Base-by-base conservation (phyloP, 768 basidiomycete genomes). In the Boletus coccyginus region DNA sequence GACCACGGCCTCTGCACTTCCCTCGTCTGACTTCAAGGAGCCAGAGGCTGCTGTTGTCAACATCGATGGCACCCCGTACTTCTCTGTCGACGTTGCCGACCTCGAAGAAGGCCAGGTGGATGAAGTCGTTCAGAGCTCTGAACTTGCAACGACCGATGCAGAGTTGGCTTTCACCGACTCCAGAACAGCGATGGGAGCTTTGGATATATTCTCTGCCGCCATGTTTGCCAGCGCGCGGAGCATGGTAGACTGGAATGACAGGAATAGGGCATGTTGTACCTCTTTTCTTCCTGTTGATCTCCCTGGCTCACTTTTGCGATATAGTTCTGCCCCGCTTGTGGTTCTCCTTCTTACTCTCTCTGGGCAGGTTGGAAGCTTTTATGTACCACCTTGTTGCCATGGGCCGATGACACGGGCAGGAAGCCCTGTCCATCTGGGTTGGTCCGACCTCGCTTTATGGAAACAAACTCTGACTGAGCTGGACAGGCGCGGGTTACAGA, bases 341-440 rank as follows among this genome's bases (percentile, higher is more conserved):
- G 94, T 5, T 82, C 86, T 0, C 80, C 81, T 3, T 82, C 86
- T 0, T 90, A 92, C 64, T 90, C 92, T 0, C 77, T 92, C 62
- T 98, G 96, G 96, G 94, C 85, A 5, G 96, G 96, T 0, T 99
- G 94, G 95, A 99, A 99, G 73, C 74, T 94, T 2, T 80, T 82
- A 5, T 99, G 96, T 70, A 75, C 81, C 7, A 81, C 89, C 0
- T 70, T 91, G 29, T 70, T 92, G 19, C 90, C 91, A 7, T 92
- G 91, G 88, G 77, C 81, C 7, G 79, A 87, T 58, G 85, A 85
- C 52, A 72, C 74, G 40, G 82, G 78, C 41, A 78, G 75, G 62
- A 83, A 82, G 63, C 85, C 86, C 5, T 93, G 92, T 75, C 81
- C 81, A 7, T 86, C 91, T 40, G 80, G 74, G 89, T 92, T 75